These are phyloP conservation scores for Pythium monospermum DNA, from an alignment of 352 stramenopile genomes.

Conservation along the genomic window DNA sequence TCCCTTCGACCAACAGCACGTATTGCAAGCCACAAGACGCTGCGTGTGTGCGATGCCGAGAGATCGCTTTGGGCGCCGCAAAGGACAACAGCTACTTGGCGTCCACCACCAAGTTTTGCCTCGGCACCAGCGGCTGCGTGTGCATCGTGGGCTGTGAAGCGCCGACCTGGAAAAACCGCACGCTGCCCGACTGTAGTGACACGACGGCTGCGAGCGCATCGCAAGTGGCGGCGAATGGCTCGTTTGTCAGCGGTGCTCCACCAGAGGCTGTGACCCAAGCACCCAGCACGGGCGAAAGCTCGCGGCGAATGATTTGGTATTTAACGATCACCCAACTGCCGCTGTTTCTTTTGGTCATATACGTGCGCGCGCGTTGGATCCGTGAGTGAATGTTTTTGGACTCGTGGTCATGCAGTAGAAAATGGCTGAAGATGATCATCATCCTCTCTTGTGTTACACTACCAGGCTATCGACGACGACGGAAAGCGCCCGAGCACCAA, in stretches of 20 bases:
- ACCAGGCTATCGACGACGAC: not conserved
- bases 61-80: conserved; percentile 33
- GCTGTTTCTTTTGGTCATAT: conserved; percentile 8
- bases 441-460: not conserved
- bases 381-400: conserved; percentile 8
- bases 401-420: no score
- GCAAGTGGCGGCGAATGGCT: not conserved
- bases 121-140: conserved; percentile 34
- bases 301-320: conserved; percentile 7
- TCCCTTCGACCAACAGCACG: conserved; percentile 38
- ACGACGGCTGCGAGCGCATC: not conserved
- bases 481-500: conserved; percentile 1
- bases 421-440: no score
- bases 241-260: not conserved
- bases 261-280: not conserved
- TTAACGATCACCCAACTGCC: conserved; percentile 13
- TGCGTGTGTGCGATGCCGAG: conserved; percentile 35
- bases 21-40: conserved; percentile 45
- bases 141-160: conserved; percentile 48
- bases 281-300: not conserved
- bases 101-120: conserved; percentile 46
- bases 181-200: conserved; percentile 8
- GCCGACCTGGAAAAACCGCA: conserved; percentile 8
- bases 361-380: conserved; percentile 4
- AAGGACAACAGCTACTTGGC: conserved; percentile 34